Evolutionary conservation across 176 grass and related monocot species (phyloP), one percentile per base, ranked within the genome.

Genomic region (Miscanthus lutarioriparius): DNA sequence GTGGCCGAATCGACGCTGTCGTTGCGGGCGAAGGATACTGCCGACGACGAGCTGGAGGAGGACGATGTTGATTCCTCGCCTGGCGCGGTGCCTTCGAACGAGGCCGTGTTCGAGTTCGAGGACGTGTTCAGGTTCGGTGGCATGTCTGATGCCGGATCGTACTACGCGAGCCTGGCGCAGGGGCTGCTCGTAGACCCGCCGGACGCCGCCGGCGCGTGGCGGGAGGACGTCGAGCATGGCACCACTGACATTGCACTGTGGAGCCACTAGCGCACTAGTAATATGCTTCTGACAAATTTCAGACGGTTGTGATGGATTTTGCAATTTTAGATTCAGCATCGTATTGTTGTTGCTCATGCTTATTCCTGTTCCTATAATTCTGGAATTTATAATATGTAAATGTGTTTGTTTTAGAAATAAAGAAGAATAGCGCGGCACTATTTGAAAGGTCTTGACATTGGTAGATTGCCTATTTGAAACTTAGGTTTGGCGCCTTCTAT

Each of bases 111-210:
- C 54, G 69, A 87, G 45, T 9, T 77, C 13, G 76, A 79, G 27
- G 69, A 81, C 41, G 79, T 10, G 38, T 80, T 80, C 10, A 36
- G 66, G 30, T 64, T 89, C 10, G 76, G 63, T 11, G 88, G 72
- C 65, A 93, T 88, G 91, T 39, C 75, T 74, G 43, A 49, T 20
- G 78, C 63, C 49, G 84, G 58, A 26, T 25, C 79, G 32, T 97
- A 96, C 81, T 96, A 96, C 66, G 70, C 80, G 59, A 91, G 47
- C 84, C 33, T 93, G n/a, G 84, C 86, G 11, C 79, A 94, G 80
- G 92, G 56, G 5, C 35, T 94, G 81, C 77, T 94, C 78, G 17
- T 86, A 72, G 88, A 91, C 11, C 82, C 89, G 27, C 82, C 89
- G 48, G 4, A 15, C 28, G 14, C 40, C 7, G 49, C 33, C 12